Percentiles rank a stretch among this genome's conserved stretches.
Conservation (phyloP, 306 rosid genomes). For the Ziziphus jujuba region DNA sequence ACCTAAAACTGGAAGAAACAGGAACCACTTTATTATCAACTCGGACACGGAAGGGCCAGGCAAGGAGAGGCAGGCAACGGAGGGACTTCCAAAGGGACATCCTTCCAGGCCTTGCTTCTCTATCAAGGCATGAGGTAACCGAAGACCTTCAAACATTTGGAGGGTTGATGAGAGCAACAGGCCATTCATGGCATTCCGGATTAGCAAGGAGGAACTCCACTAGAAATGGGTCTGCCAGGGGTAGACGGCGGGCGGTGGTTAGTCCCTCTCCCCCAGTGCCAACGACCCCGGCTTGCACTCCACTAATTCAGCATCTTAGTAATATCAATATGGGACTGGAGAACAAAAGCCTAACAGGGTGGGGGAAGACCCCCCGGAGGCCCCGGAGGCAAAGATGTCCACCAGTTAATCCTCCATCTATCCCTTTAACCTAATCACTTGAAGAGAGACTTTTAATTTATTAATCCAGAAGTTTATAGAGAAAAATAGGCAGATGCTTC, state of each 20-base stretch:
- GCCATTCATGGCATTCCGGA: constrained; percentile 84
- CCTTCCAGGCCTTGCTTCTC: constrained; percentile 83
- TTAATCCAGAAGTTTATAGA: constrained; percentile 52
- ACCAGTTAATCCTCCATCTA: constrained; percentile 60
- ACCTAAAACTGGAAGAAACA: constrained; percentile 62
- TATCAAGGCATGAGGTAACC: constrained; percentile 94
- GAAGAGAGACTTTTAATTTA: constrained; percentile 44
- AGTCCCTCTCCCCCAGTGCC: constrained; percentile 46
- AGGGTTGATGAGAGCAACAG: constrained; percentile 87
- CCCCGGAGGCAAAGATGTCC: constrained; percentile 93
- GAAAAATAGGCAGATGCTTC: constrained; percentile 48
- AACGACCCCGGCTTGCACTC: constrained; percentile 44
- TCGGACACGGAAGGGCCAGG: constrained; percentile 72
- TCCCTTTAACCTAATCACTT: constrained; percentile 61
- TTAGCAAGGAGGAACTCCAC: constrained; percentile 74
- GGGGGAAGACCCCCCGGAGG: constrained; percentile 97
- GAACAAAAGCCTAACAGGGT: constrained; percentile 89
- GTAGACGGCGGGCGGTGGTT: constrained; percentile 62
- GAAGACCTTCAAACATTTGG: constrained; percentile 97
- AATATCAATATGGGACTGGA: constrained; percentile 74
- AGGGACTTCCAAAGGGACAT: constrained; percentile 98
- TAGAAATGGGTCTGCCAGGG: constrained; percentile 75
- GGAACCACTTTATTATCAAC: constrained; percentile 47
- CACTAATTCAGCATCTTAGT: constrained; percentile 58
- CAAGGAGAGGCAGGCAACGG: constrained; percentile 89